Evolutionary conservation across 306 rosid species (phyloP), one percentile per base, ranked within the genome.

Genomic region (Quercus engelmannii): DNA sequence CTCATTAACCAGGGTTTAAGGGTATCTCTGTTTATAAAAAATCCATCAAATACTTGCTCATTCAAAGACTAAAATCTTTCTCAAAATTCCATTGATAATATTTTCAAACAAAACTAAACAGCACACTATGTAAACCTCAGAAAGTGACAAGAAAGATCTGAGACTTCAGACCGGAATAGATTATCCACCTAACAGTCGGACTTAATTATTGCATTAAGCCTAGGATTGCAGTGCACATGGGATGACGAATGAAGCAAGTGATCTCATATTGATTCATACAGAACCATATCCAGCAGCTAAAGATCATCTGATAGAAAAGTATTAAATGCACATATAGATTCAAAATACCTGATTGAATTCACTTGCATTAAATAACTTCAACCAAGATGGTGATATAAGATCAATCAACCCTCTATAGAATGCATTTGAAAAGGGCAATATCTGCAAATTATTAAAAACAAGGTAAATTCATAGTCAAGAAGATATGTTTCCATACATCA

Each of bases 351-450:
- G 99, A 89, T 95, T 95, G 85, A 95, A 92, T 76, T 95, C 99
- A 84, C 90, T 83, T 52, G 99, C 97, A 71, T 90, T 95, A 83
- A 95, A 95, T 84, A 95, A 83, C 84, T 91, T 95, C 89, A 95
- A 90, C 99, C 99, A 95, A 78, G 98, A 90, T 67, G 97, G 96
- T 74, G 96, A 91, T 87, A 95, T 88, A 76, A 95, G 96, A 91
- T 95, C 99, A 63, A 90, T 82, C 77, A 95, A 85, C 61, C 98
- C 99, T 81, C 97, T 89, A 82, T 90, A 90, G 83, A 95, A 92
- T 15, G 92, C 99, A 82, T 92, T 92, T 81, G 99, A 91, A 84
- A 91, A 92, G 4, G 90, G 92, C 57, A 92, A 83, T 73, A 95
- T 91, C 99, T 95, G 92, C 92, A 90, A 75, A 80, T 76, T 76